phyloP scores from a whole-genome alignment of 2,329 filamentous ascomycete genomes.

The Parasarocladium wereldwijsianum region DNA sequence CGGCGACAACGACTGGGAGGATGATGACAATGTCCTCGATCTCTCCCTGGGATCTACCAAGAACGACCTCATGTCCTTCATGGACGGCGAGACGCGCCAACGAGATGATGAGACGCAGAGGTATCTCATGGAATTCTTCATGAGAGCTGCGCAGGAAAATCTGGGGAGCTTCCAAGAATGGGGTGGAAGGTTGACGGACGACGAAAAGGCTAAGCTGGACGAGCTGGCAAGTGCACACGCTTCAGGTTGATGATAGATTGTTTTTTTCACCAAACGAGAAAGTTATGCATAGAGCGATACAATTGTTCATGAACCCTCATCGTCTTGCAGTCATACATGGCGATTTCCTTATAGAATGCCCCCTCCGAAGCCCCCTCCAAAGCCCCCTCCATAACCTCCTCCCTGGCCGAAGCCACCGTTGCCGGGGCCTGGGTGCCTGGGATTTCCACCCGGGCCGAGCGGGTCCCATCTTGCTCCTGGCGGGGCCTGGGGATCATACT shows the following conservation, averaged over 20 bases:
- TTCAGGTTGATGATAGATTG: no score
- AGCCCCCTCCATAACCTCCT: constrained; percentile 23
- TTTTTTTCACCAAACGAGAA: no score
- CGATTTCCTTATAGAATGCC: constrained; percentile 19
- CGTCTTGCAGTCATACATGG: constrained; percentile 5
- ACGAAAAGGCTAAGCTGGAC: constrained; percentile 41
- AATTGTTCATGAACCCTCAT: no score
- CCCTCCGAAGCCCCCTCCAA: constrained; percentile 20
- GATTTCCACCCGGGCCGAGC: constrained; percentile 49
- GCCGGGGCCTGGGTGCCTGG: constrained; percentile 30
- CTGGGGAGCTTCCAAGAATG: constrained; percentile 40
- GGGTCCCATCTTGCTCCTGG: constrained; percentile 90
- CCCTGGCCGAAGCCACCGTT: constrained; percentile 13
- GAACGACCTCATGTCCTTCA: constrained; percentile 67
- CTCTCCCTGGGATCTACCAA: constrained; percentile 56
- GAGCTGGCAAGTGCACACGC: constrained; percentile 31
- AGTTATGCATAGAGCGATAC: no score
- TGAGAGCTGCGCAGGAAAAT: constrained; percentile 40
- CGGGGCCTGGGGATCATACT: constrained; percentile 54
- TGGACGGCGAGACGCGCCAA: constrained; percentile 46
- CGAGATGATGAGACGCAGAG: constrained; percentile 83
- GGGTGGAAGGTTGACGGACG: constrained; percentile 38
- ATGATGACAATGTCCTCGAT: constrained; percentile 63
- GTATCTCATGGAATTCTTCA: constrained; percentile 73
- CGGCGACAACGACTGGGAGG: constrained; percentile 77